Percentiles rank a stretch among this genome's conserved stretches.
phyloP scores from a whole-genome alignment of 2,329 filamentous ascomycete species.

The Fusarium succisae region DNA sequence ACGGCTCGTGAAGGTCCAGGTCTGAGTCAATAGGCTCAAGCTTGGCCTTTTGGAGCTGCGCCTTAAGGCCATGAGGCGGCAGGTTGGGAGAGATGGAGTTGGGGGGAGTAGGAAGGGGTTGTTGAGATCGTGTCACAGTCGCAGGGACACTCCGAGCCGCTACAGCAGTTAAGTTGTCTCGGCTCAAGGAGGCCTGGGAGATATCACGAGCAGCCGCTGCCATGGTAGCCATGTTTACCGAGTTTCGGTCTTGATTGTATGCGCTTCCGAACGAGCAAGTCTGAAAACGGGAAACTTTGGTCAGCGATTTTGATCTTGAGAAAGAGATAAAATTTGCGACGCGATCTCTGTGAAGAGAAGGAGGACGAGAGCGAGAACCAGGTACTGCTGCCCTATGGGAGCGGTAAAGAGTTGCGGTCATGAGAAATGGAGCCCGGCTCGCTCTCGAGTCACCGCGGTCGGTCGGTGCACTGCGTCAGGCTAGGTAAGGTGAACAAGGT shows the following conservation, averaged over 20 bases:
- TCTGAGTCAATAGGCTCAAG: constrained; percentile 82
- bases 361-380: neutral
- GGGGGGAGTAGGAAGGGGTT: constrained; percentile 85
- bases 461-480: constrained; percentile 9
- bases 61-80: constrained; percentile 81
- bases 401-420: constrained; percentile 18
- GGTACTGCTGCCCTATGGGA: neutral
- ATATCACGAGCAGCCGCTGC: constrained; percentile 75
- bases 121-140: constrained; percentile 67
- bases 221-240: constrained; percentile 70
- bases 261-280: constrained; percentile 59
- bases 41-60: constrained; percentile 68
- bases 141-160: constrained; percentile 70
- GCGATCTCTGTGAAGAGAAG: constrained; percentile 6
- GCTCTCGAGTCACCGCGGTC: constrained; percentile 39
- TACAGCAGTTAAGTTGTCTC: constrained; percentile 80
- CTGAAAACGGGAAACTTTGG: constrained; percentile 41
- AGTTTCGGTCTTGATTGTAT: constrained; percentile 44
- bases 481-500: constrained; percentile 9
- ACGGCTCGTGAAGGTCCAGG: constrained; percentile 79
- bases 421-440: constrained; percentile 7
- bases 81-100: constrained; percentile 94
- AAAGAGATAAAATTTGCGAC: constrained; percentile 10
- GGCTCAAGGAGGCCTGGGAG: constrained; percentile 66
- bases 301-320: constrained; percentile 26